Conservation (phyloP, 208 protist species). For the Leishmania mexicana region DNA sequence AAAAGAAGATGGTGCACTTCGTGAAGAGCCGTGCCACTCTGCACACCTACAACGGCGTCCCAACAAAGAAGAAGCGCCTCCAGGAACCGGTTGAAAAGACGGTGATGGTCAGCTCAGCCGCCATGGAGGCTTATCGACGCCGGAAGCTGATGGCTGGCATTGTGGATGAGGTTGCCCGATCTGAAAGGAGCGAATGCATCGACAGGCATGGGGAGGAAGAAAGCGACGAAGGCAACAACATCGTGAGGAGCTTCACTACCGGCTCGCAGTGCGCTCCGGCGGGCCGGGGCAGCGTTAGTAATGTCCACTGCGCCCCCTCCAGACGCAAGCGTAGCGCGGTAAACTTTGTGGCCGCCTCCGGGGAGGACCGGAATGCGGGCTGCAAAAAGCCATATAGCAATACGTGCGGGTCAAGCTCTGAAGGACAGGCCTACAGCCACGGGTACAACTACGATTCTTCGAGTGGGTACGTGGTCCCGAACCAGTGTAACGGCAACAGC, state of each 20-base stretch:
- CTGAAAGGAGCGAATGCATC: neutral
- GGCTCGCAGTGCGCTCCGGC: neutral
- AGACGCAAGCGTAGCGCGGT: neutral
- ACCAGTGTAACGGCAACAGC: neutral
- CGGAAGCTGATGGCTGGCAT: slow-evolving; percentile 2
- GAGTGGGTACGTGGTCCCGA: neutral
- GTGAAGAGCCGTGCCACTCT: slow-evolving; percentile 32
- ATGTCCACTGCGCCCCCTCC: neutral
- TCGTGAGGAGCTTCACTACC: neutral
- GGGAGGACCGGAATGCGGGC: neutral
- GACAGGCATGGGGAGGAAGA: neutral
- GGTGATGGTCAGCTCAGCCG: slow-evolving; percentile 10
- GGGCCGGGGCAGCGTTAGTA: neutral
- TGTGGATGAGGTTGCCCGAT: neutral
- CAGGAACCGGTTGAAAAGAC: neutral
- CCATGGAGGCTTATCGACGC: slow-evolving; percentile 32
- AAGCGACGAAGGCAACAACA: neutral
- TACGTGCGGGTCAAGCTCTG: neutral
- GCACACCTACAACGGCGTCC: slow-evolving; percentile 32
- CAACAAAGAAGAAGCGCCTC: neutral
- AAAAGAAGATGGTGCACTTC: slow-evolving; percentile 24
- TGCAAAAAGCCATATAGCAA: neutral
- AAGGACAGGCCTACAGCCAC: slow-evolving; percentile 18
- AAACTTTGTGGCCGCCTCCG: neutral
- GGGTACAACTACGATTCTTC: neutral